A percentile compares a stretch with the other conserved stretches of the same genome.
These are phyloP conservation scores for Globisporangium ultimum DNA, from an alignment of 352 stramenopile species.

Conservation along the genomic window DNA sequence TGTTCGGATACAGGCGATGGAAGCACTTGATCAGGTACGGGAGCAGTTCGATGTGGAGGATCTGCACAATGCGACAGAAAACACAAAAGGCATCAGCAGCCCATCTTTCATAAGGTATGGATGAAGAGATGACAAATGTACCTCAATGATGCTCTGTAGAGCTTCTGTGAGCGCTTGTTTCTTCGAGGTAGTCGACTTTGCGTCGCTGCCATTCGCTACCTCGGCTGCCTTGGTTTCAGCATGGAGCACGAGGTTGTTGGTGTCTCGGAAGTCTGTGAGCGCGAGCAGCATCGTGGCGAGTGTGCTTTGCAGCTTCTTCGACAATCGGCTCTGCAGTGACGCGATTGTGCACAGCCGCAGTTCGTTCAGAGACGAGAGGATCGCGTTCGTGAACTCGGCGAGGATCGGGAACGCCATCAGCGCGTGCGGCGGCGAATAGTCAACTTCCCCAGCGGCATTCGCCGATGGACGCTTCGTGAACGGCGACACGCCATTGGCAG, in stretches of 20 bases:
- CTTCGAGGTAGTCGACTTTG: conserved; percentile 19
- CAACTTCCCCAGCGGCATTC: conserved; percentile 14
- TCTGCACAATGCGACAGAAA: conserved; percentile 16
- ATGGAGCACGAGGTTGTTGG: conserved; percentile 44
- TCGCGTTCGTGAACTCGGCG: conserved; percentile 80
- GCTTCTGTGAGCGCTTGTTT: conserved; percentile 27
- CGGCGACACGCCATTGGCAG: conserved; percentile 4
- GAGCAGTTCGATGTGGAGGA: conserved; percentile 51
- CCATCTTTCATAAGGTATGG: not conserved
- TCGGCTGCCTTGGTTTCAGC: not conserved
- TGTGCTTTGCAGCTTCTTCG: conserved; percentile 52
- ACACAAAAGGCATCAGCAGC: not conserved
- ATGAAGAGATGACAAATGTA: conserved; percentile 9
- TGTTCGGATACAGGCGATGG: conserved; percentile 52
- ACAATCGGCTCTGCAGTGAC: conserved; percentile 54
- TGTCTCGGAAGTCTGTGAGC: conserved; percentile 49
- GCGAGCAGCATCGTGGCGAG: conserved; percentile 46
- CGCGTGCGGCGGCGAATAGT: conserved; percentile 67
- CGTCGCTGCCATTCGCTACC: not conserved
- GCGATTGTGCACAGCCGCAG: conserved; percentile 72
- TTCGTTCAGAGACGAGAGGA: conserved; percentile 82
- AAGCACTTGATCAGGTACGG: conserved; percentile 76
- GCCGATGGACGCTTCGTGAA: conserved; percentile 7
- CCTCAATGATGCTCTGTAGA: conserved; percentile 57
- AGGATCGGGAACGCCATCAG: conserved; percentile 87